These are phyloP conservation scores for Myriosclerotinia duriaeana DNA, from an alignment of 2,329 filamentous ascomycete genomes.

Conservation along the genomic window DNA sequence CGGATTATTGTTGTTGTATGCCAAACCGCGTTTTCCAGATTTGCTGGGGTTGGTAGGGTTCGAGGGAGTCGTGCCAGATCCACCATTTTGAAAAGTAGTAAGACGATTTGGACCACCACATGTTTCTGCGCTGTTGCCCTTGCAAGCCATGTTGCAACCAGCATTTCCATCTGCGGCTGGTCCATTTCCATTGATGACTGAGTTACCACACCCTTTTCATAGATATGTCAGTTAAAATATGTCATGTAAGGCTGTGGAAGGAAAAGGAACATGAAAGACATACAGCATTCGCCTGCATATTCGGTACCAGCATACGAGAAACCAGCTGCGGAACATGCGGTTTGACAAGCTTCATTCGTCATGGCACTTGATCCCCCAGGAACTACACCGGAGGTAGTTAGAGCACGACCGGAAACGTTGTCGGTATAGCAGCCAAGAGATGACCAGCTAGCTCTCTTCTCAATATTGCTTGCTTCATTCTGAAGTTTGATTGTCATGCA, in stretches of 20 bases:
- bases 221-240: not conserved
- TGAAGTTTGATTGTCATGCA: conserved; percentile 8
- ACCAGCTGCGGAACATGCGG: conserved; percentile 22
- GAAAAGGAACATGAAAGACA: not conserved
- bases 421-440: conserved; percentile 24
- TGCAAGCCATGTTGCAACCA: conserved; percentile 38
- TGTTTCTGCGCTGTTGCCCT: conserved; percentile 32
- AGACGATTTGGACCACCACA: conserved; percentile 33
- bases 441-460: conserved; percentile 19
- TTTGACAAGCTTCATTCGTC: conserved; percentile 29
- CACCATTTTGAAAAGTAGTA: conserved; percentile 14
- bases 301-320: conserved; percentile 29
- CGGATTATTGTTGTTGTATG: conserved; percentile 57
- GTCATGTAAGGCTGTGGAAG: too few species aligned
- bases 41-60: not conserved
- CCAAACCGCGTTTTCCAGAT: conserved; percentile 60
- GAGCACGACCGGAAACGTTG: conserved; percentile 23
- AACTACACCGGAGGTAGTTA: conserved; percentile 1
- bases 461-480: not conserved
- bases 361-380: conserved; percentile 24
- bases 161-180: conserved; percentile 27
- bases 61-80: not conserved
- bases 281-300: conserved; percentile 32
- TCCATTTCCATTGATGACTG: conserved; percentile 28
- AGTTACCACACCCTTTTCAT: conserved; percentile 29